Base-by-base conservation (phyloP, 768 basidiomycete species). In the Tylopilus balloui region DNA sequence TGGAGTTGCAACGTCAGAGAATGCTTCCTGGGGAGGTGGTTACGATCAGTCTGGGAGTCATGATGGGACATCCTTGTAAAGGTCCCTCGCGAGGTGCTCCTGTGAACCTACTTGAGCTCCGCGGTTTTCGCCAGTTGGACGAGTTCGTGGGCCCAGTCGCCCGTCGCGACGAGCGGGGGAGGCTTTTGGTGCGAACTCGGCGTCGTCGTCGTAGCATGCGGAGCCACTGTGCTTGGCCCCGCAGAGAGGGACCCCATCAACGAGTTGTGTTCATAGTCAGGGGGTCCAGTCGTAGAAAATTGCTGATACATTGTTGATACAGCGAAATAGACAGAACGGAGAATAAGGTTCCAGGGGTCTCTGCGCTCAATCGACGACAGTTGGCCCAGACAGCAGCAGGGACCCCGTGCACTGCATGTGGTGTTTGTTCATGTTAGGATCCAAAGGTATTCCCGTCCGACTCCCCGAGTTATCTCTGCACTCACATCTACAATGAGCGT, bases 91-190 rank as follows among this genome's bases (percentile, higher is more conserved):
- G 42, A 28, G 35, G 32, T 21, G 21, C 38, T 38, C 12, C 32
- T 14, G 42, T 38, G 32, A 46, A 78, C 86, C 58, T 65, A 92
- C 89, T 92, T 92, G 60, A 92, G 76, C 64, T 92, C 89, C 9
- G 89, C 89, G 1, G 86, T 88, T 71, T 88, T 91, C 6, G 89
- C 89, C 11, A 92, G 76, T 45, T 91, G 86, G 27, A 92, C 84
- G 36, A 92, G 76, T 67, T 89, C 86, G 58, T 84, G 86, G 23
- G 87, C 89, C 89, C 89, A 92, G 66, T 91, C 88, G 9, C 88
- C 89, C 17, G 80, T 83, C 4, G 89, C 87, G 42, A 92, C 76
- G 43, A 89, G 68, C n/a, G 84, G 81, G 6, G 61, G 58, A n/a
- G 69, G 53, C 35, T 63, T 67, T 27, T 53, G 65, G 19, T 62